phyloP scores from a whole-genome alignment of 2,329 filamentous ascomycete genomes.

The Thielaviopsis ethacetica region DNA sequence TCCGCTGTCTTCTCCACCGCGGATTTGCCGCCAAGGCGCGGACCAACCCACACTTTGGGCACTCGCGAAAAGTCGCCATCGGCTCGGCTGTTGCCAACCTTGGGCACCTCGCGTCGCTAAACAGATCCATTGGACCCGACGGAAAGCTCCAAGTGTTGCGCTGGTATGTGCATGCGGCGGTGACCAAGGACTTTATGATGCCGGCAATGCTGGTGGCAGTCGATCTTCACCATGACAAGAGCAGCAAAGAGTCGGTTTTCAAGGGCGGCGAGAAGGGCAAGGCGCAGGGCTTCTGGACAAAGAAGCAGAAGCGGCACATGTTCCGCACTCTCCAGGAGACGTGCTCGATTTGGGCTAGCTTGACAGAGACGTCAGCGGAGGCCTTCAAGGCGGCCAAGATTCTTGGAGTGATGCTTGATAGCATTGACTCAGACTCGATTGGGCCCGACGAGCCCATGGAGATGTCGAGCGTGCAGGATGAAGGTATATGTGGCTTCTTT shows the following conservation, averaged over 20 bases:
- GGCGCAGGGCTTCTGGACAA: constrained; percentile 27
- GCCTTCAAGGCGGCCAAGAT: constrained; percentile 73
- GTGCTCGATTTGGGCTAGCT: constrained; percentile 61
- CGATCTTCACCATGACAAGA: constrained; percentile 46
- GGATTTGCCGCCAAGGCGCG: constrained; percentile 69
- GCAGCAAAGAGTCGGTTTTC: constrained; percentile 27
- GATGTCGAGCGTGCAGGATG: neutral
- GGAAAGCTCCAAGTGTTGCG: constrained; percentile 57
- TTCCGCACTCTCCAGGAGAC: constrained; percentile 55
- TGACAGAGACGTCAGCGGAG: constrained; percentile 68
- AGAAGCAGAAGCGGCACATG: constrained; percentile 56
- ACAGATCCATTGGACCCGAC: constrained; percentile 55
- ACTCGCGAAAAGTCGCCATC: constrained; percentile 70
- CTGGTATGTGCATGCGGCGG: constrained; percentile 65
- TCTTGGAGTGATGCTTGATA: constrained; percentile 70
- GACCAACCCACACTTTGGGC: constrained; percentile 64
- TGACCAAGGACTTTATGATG: constrained; percentile 71
- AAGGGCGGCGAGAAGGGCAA: neutral
- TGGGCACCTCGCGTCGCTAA: constrained; percentile 57
- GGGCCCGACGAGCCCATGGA: neutral
- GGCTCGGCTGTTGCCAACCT: constrained; percentile 75
- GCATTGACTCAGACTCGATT: constrained; percentile 29
- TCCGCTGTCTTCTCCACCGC: constrained; percentile 74
- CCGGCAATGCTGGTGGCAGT: constrained; percentile 72
- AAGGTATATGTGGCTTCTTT: neutral